Evolutionary conservation across 1,284 basidiomycete species (phyloP), one percentile per base, ranked within the genome.

Genomic region (Spongispora temasekensis): DNA sequence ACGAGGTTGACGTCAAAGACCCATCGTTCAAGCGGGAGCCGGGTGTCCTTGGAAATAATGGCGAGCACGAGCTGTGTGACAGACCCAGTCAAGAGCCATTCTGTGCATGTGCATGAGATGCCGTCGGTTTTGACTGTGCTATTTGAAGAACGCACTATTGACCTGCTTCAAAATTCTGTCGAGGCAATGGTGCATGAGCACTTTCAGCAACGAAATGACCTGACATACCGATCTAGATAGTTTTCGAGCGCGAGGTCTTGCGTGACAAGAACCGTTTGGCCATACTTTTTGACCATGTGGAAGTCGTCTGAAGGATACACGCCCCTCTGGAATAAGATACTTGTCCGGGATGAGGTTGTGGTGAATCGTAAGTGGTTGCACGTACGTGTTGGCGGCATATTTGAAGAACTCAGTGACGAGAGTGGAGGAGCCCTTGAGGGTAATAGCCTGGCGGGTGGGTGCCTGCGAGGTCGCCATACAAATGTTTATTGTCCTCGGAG

Each of bases 351-450:
- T n/a, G n/a, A n/a, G n/a, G n/a, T n/a, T n/a, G 52, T 37, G 23
- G 52, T n/a, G 7, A 13, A 6, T 37, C 12, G 27, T 23, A 4
- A 21, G 10, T 25, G 27, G 27, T 17, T 21, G 42, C 19, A 81
- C 91, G 64, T 71, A 95, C 94, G 90, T 93, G 80, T 97, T 97
- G 65, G 96, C 94, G 25, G 93, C 91, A 77, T 95, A 99, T 80
- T 97, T 96, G 84, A 99, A 98, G 82, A 99, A 98, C 73, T 99
- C 97, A 17, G 95, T 97, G 59, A 99, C 96, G n/a, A 98, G 84
- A 51, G 89, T 86, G 1, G 94, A 95, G 0, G 94, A 97, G 1
- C 97, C 97, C 73, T 98, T 97, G 75, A 99, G 89, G 2, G 94
- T 96, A 68, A 97, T 96, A 5, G 89, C 85, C 64, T 91, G 88